Conservation (phyloP, 345 rosid genomes). For the Anastatica hierochuntica region DNA sequence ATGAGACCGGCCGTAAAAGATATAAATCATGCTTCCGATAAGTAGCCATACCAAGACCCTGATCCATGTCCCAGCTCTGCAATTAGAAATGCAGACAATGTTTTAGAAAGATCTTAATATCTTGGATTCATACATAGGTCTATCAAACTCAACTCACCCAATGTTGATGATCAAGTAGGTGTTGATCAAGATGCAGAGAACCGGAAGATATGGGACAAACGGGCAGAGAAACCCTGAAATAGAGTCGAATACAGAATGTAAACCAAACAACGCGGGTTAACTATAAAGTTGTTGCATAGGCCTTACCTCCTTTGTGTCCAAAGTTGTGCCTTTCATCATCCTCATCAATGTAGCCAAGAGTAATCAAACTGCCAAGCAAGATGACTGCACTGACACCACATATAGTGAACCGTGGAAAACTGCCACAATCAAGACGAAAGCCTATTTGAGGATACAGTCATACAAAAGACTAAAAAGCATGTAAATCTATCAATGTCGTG, state of each 20-base stretch:
- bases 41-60: slow-evolving; percentile 61
- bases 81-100: slow-evolving; percentile 1
- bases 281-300: too few relatives aligned
- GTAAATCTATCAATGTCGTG: too few relatives aligned
- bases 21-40: slow-evolving; percentile 42
- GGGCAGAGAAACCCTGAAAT: slow-evolving; percentile 56
- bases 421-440: slow-evolving; percentile 4
- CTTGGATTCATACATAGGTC: background rate
- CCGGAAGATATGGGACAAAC: slow-evolving; percentile 48
- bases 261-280: background rate
- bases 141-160: slow-evolving; percentile 38
- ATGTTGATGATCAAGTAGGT: slow-evolving; percentile 47
- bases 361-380: slow-evolving; percentile 46
- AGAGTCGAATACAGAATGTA: background rate
- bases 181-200: slow-evolving; percentile 48
- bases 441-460: too few relatives aligned
- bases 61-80: slow-evolving; percentile 52
- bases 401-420: slow-evolving; percentile 39
- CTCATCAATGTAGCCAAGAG: slow-evolving; percentile 47
- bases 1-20: slow-evolving; percentile 47
- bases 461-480: too few relatives aligned
- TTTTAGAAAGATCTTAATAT: slow-evolving; percentile 7
- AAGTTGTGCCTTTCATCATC: slow-evolving; percentile 56
- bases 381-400: slow-evolving; percentile 41
- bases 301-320: slow-evolving; percentile 57